Conservation (phyloP, 306 rosid species). For the Luffa aegyptiaca region DNA sequence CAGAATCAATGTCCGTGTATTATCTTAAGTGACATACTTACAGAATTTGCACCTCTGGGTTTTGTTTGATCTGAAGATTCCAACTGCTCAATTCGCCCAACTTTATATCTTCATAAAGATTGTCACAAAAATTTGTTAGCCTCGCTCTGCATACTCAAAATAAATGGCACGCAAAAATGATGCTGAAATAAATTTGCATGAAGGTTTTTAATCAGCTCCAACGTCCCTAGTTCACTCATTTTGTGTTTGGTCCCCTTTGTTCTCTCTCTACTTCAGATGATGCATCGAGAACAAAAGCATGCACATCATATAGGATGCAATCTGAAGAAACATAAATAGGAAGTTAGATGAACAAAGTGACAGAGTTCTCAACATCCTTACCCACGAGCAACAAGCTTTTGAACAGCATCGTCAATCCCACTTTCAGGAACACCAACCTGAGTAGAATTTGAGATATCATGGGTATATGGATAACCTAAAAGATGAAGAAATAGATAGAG, state of each 20-base stretch:
- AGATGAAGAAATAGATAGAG: background rate
- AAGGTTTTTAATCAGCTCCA: background rate
- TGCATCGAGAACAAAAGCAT: background rate
- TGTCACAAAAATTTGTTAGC: background rate
- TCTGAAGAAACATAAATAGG: background rate
- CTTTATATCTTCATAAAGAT: slow-evolving; percentile 68
- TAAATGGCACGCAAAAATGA: background rate
- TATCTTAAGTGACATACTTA: slow-evolving; percentile 34
- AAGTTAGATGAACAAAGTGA: background rate
- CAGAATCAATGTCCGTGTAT: background rate
- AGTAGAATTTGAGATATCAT: slow-evolving; percentile 12
- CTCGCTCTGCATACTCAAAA: background rate
- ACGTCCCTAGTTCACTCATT: background rate
- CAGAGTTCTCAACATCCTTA: slow-evolving; percentile 30
- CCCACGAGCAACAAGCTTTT: slow-evolving; percentile 92
- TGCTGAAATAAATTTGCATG: background rate
- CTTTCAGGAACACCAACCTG: slow-evolving; percentile 98
- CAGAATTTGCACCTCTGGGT: slow-evolving; percentile 77
- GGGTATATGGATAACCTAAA: background rate
- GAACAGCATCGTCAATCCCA: slow-evolving; percentile 94
- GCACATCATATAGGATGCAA: background rate
- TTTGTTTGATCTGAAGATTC: slow-evolving; percentile 73
- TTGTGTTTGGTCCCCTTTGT: background rate
- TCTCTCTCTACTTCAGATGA: background rate
- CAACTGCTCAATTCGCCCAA: slow-evolving; percentile 92